Percentiles rank a stretch among this genome's conserved stretches.
Conservation (phyloP, 495 filamentous ascomycete genomes). For the Podospora tetraspora region DNA sequence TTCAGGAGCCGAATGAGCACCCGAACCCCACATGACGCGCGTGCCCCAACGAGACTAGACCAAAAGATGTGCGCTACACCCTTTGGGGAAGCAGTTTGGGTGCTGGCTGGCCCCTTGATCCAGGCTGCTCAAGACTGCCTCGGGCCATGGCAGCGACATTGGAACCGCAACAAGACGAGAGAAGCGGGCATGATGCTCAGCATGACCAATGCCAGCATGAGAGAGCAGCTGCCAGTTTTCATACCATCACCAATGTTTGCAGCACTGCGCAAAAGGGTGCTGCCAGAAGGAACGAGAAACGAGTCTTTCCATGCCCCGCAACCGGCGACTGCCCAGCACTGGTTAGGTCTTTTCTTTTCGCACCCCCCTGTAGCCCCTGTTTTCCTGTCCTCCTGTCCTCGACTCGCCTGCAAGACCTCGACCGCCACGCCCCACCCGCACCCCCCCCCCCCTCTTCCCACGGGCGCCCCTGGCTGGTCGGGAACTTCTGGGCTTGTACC, state of each 20-base stretch:
- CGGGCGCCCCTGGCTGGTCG: conserved; percentile 21
- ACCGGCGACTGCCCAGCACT: conserved; percentile 5
- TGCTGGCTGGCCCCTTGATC: conserved; percentile 5
- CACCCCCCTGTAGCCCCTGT: conserved; percentile 9
- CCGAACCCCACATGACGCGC: conserved; percentile 18
- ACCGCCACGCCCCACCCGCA: neutral
- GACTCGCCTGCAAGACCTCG: conserved; percentile 5
- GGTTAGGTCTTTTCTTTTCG: conserved; percentile 6
- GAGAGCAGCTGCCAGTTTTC: neutral
- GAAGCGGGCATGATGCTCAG: neutral
- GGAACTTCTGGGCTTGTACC: conserved; percentile 26
- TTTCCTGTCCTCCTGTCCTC: conserved; percentile 6
- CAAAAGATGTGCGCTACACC: neutral
- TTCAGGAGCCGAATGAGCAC: conserved; percentile 19
- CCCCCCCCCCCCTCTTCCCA: conserved; percentile 14
- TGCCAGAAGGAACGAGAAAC: neutral
- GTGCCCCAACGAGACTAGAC: conserved; percentile 14
- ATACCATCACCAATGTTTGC: neutral
- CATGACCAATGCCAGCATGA: neutral
- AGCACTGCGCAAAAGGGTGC: no score
- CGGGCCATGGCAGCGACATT: neutral
- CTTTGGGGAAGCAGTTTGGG: neutral
- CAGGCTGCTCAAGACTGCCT: neutral
- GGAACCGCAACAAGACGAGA: neutral
- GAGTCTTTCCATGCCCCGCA: neutral